Base-by-base conservation (phyloP, 768 basidiomycete species). In the Rhodotorula diobovata region DNA sequence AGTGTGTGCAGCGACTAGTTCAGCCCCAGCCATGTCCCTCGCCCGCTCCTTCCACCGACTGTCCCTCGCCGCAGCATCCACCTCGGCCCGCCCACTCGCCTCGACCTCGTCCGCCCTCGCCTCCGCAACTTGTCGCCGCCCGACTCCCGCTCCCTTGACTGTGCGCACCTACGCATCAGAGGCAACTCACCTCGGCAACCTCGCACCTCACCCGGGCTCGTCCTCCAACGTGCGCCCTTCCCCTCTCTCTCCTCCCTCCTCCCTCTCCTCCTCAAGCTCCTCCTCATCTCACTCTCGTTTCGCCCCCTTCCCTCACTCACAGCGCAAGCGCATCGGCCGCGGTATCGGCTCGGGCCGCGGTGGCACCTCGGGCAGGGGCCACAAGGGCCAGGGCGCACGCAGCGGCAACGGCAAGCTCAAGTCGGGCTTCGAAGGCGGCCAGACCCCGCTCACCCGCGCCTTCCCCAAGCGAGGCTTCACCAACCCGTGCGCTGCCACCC, bases 401-500 rank as follows among this genome's bases (percentile, higher is more conserved):
- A 87, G 91, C 10, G 94, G 94, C 4, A 87, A 89, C 68, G 90
- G 92, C 10, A 89, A 91, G 76, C 88, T 86, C 41, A 86, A 85
- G 76, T 84, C 86, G 37, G 88, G 91, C 12, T 99, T 97, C 73
- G 96, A 97, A 81, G 96, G 96, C 79, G 96, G 96, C 72, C 95
- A 97, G 80, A 97, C 95, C 10, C 91, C 95, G 23, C 87, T 98
- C 64, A 89, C 90, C 11, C 88, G 91, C 73, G 83, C 88, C 55
- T 90, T 94, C 78, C 96, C 96, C 11, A 99, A 99, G 83, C 85
- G 87, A 58, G 96, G 96, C 57, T 98, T 98, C 80, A 86, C 88
- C 68, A 98, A 96, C 81, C 86, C 87, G 95, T 96, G 76, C 77
- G 90, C 85, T 30, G 11, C 43, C 21, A 48, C 41, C n/a, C 50